Conservation (phyloP, 2,329 filamentous ascomycete genomes). For the Arthrobotrys iridis region DNA sequence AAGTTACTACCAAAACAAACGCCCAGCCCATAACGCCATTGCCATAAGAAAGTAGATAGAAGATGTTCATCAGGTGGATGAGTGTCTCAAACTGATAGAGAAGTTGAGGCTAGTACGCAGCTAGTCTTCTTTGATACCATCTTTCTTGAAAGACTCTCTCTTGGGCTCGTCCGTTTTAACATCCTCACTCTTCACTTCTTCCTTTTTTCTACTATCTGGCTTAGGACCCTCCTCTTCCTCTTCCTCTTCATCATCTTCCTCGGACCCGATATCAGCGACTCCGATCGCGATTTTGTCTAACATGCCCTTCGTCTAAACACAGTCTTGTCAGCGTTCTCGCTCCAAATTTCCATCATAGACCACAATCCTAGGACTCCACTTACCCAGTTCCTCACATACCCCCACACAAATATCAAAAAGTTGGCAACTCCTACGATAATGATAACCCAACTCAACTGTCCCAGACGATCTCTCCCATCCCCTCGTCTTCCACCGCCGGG, state of each 20-base stretch:
- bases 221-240: conserved; percentile 40
- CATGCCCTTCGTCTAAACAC: conserved; percentile 35
- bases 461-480: conserved; percentile 79
- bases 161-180: background rate
- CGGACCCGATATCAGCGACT: conserved; percentile 46
- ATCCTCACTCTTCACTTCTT: conserved; percentile 28
- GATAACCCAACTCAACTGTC: conserved; percentile 80
- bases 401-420: conserved; percentile 83
- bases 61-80: background rate
- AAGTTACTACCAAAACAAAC: background rate
- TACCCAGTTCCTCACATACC: conserved; percentile 78
- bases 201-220: too few relatives aligned
- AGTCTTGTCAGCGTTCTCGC: conserved; percentile 1
- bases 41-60: background rate
- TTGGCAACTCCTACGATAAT: conserved; percentile 80
- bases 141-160: background rate
- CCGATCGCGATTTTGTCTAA: conserved; percentile 46
- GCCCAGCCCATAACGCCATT: conserved; percentile 3
- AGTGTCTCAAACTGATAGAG: background rate
- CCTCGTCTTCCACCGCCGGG: conserved; percentile 67
- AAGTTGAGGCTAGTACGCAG: background rate
- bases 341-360: background rate
- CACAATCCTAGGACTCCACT: conserved; percentile 61
- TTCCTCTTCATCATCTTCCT: conserved; percentile 34
- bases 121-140: background rate